Evolutionary conservation across 2,329 filamentous ascomycete species (phyloP), one percentile per base, ranked within the genome.

Genomic region (Cordyceps javanica): DNA sequence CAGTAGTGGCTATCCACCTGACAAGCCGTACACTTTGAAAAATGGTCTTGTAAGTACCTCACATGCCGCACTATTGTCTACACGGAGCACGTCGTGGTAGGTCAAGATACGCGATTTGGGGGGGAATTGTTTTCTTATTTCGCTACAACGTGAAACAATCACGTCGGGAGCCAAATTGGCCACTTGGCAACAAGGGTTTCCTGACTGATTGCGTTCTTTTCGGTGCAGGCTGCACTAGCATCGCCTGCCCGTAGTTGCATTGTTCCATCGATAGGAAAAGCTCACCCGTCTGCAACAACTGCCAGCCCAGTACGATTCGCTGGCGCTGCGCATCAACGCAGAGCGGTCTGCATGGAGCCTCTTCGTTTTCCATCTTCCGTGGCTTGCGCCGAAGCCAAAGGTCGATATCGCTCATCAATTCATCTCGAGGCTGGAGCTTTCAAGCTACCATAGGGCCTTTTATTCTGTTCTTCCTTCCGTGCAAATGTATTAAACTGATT

Each of bases 391-490:
- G 21, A 41, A 41, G 49, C 49, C 45, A 39, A 23, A 46, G 55
- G 36, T 36, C 28, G 45, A 46, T 34, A 34, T 48, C 49, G 34
- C 49, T 59, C 57, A 50, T 59, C 53, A 54, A 54, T 46, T 60
- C 58, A 60, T 60, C 68, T 68, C 61, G 64, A 69, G 80, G 78
- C 79, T 82, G 81, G 81, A 82, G 80, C 81, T 83, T 82, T 83
- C 74, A 83, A 83, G 81, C 81, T 79, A 83, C 79, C 81, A 82
- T 76, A 76, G 73, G 77, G 70, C 80, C 78, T 77, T 26, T 46
- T 57, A 49, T 59, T 16, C 53, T 53, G 32, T 57, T 26, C 41
- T 44, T 48, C 46, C 25, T 57, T 60, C 28, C 48, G 39, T 62
- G 56, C 64, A 67, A 69, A 72, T 69, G 70, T 69, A 68, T 68